Base-by-base conservation (phyloP, 106 monocot genomes). In the Acorus gramineus region DNA sequence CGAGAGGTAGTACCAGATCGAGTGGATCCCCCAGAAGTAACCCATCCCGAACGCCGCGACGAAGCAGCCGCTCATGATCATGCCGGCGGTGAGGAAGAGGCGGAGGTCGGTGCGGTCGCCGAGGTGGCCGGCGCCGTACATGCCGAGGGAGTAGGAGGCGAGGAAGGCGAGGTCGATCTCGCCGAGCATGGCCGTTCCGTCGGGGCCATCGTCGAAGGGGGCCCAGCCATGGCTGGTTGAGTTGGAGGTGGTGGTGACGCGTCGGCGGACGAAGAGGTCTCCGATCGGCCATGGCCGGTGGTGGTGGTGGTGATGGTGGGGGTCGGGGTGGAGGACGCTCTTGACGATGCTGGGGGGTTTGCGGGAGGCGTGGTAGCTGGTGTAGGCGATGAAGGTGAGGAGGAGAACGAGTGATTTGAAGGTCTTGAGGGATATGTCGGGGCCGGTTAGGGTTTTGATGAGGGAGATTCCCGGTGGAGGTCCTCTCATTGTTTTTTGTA, bases 121-220 rank as follows among this genome's bases (percentile, higher is more conserved):
- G 57, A 82, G 77, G 51, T 74, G 77, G 6, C 81, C 81, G 8
- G 81, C 69, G 72, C 53, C 61, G 69, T 73, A 82, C 81, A 82
- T 82, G 2, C 81, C 77, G 54, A 74, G 65, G 10, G 81, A 77
- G 56, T 82, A 82, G 70, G 57, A 77, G 46, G 73, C 73, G 63
- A 82, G 77, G 69, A 82, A 82, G 28, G 77, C 81, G 51, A 82
- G 77, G 49, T 82, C 81, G 61, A 77, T 68, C 65, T 73, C 77
- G 14, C 81, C 81, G 46, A 82, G 77, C 62, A 75, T 75, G 54
- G 66, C 80, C 10, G 80, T 80, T 55, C 80, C 80, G 42, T 71
- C 67, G 42, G 60, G 49, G 14, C 71, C 69, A n/a, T n/a, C n/a
- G 52, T 75, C 56, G 71, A 80, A 80, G 14, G 80, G 80, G 5